A percentile compares a stretch with the other conserved stretches of the same genome.
These are phyloP conservation scores for Avena insularis DNA, from an alignment of 176 grass and related monocot species.

Conservation along the genomic window DNA sequence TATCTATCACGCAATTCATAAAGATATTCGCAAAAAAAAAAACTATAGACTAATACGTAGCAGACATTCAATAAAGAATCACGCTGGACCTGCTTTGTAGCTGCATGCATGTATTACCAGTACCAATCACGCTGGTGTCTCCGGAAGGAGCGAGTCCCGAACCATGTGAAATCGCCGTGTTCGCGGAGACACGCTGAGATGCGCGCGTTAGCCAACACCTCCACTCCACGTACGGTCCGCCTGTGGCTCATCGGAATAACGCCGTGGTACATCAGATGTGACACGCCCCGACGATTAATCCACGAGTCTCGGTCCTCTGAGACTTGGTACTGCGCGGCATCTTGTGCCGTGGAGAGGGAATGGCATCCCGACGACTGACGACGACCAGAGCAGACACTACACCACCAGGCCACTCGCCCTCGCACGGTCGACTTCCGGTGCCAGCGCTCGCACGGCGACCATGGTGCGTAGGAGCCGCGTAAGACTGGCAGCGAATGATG, in stretches of 20 bases:
- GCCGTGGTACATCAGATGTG: background rate
- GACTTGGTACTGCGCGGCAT: background rate
- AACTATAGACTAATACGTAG: no score
- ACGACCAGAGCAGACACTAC: background rate
- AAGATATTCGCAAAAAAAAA: no score
- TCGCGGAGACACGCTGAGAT: no score
- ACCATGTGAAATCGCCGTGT: no score
- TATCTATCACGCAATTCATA: no score
- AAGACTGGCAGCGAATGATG: no score
- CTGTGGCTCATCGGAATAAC: background rate
- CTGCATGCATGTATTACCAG: no score
- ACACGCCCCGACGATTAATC: background rate
- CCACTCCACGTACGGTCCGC: background rate
- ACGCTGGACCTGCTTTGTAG: no score
- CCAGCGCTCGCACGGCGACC: conserved; percentile 20
- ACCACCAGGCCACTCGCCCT: background rate
- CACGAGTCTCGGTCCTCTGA: background rate
- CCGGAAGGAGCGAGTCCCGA: no score
- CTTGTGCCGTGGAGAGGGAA: background rate
- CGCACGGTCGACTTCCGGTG: background rate
- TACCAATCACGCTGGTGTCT: no score
- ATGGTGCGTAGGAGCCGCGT: background rate
- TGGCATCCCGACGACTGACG: background rate
- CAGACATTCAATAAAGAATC: no score
- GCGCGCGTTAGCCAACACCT: no score